Evolutionary conservation across 768 basidiomycete species (phyloP), one percentile per base, ranked within the genome.

Genomic region (Panaeolus papilionaceus): DNA sequence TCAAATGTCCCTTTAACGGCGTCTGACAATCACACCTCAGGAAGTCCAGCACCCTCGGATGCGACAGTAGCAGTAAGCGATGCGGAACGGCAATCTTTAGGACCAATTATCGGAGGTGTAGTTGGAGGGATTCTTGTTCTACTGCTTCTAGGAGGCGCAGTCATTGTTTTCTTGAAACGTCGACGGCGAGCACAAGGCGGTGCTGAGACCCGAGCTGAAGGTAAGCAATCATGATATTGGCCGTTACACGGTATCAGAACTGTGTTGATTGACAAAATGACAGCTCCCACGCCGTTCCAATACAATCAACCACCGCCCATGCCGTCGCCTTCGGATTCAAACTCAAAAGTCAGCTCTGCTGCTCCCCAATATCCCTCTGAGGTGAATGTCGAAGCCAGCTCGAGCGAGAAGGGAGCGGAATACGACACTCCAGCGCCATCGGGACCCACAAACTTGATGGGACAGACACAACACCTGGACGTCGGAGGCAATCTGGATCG

Each of bases 31-130:
- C 33, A 33, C 3, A 33, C 3, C 33, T 33, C 33, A 33, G 33
- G 33, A 33, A 33, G 33, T 33, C 33, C 33, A 33, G 33, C 5
- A 5, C 33, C 33, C 33, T 33, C 33, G 33, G 5, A 33, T 33
- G 5, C 33, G 5, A 5, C 33, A 5, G 33, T 5, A 33, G 0
- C 80, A 78, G 66, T 86, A 86, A 40, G 14, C 68, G 85, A 84
- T 0, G 85, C 77, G 63, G 84, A 83, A 14, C 51, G 66, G 16
- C 64, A 38, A 7, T 65, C 47, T 8, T 23, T 51, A 58, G 54
- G 54, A 33, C 26, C 54, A 12, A 58, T 58, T 28, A n/a, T 58
- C 7, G 54, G 54, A 37, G 54, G 54, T 16, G 28, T 33, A 2
- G n/a, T 58, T 14, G 54, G 54, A 58, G 54, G 54, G 4, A 7